Base-by-base conservation (phyloP, 495 filamentous ascomycete genomes). In the Penicillium antarcticum region DNA sequence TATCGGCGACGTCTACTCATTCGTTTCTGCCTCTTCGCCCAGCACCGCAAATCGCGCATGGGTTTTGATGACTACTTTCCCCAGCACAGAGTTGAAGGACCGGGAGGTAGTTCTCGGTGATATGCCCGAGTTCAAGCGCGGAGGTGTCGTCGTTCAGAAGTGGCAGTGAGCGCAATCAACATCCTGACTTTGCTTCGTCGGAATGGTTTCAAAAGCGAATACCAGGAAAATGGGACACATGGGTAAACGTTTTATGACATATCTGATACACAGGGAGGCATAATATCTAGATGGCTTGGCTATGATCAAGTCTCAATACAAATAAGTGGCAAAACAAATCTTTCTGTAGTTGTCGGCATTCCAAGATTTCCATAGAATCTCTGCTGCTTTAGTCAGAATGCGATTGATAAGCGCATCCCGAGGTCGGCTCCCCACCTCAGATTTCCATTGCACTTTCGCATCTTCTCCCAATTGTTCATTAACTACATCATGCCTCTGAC, bases 61-160 rank as follows among this genome's bases (percentile, higher is more conserved):
- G 80, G 86, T 87, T 7, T 67, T 98, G 47, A 92, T 95, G 65
- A 98, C 94, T 1, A 97, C 95, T 0, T 97, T 97, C 68, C 94
- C 95, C 2, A 96, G 86, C 69, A 96, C 91, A 71, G 92, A 97
- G 58, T 80, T 97, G 44, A 86, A 74, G 16, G 91, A 98, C 51
- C 83, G 86, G 65, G 67, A 58, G 1, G 71, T 71, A 50, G 81
- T 80, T 5, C 66, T 97, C 34, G 88, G 87, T 1, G 89, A 95
- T 31, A 73, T 95, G 67, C 60, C 83, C 1, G 91, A 95, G 47
- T 92, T 95, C 72, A 95, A 91, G 68, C 72, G 84, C 13, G 84
- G 84, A 35, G 91, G 91, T 19, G 89, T 87, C 5, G 85, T 92
- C 31, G 88, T 97, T 45, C 91, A 96, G 63, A 95, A 95, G 72